Conservation (phyloP, 2,329 filamentous ascomycete species). For the Fusarium bactridioides region DNA sequence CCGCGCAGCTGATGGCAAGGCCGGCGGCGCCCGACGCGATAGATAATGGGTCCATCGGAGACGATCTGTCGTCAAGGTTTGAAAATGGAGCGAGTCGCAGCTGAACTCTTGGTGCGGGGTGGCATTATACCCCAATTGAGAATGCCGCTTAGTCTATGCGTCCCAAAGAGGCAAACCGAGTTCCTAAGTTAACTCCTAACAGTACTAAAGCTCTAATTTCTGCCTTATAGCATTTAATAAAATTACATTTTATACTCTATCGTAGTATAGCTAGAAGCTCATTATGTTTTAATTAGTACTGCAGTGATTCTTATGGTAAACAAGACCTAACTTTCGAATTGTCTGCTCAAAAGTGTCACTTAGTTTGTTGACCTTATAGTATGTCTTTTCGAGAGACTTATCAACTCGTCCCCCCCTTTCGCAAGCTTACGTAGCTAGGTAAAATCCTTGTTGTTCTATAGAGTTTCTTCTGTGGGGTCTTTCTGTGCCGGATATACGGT, state of each 20-base stretch:
- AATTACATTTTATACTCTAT: neutral
- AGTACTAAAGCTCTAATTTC: neutral
- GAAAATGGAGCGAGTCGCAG: neutral
- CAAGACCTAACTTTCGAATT: neutral
- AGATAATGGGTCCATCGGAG: neutral
- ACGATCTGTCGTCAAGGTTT: neutral
- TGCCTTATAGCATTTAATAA: neutral
- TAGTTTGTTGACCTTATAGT: accelerated
- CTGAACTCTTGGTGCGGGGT: neutral
- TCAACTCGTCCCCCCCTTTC: neutral
- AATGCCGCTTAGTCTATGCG: neutral
- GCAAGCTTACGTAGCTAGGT: neutral
- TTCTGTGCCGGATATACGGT: neutral
- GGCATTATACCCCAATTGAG: neutral
- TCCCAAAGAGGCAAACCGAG: neutral
- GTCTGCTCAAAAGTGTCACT: accelerated
- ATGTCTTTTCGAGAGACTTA: neutral
- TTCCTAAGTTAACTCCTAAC: no score
- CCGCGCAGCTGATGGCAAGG: neutral
- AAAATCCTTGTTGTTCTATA: neutral
- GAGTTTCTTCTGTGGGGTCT: neutral
- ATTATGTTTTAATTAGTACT: neutral
- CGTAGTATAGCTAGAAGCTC: neutral
- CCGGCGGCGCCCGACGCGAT: neutral
- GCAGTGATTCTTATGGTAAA: neutral